Conservation (phyloP, 345 rosid species). For the Eucalyptus sp. region DNA sequence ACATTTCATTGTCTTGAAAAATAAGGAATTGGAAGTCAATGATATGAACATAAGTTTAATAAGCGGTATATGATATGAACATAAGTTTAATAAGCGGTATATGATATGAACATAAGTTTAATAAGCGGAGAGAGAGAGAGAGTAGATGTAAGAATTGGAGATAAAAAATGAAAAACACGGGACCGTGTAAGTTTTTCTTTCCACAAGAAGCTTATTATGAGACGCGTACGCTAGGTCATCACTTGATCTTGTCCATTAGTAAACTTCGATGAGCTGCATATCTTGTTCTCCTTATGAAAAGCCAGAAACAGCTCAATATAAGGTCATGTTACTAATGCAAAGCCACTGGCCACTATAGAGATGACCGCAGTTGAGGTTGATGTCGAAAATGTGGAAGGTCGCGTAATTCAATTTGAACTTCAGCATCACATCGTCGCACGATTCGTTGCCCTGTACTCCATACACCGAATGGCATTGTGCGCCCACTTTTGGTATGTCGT, state of each 20-base stretch:
- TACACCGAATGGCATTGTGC: background rate
- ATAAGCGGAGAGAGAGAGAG: background rate
- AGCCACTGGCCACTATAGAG: background rate
- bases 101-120: too few relatives aligned
- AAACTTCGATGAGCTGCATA: background rate
- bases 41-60: too few relatives aligned
- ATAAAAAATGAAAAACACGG: background rate
- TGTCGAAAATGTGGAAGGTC: background rate
- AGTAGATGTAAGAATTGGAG: background rate
- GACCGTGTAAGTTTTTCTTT: background rate
- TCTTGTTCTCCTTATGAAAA: background rate
- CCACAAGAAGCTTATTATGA: background rate
- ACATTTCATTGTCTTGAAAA: background rate
- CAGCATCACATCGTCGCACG: background rate
- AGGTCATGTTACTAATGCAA: background rate
- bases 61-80: too few relatives aligned
- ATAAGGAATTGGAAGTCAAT: background rate
- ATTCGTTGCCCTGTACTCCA: background rate
- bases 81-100: background rate
- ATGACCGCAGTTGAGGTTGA: background rate
- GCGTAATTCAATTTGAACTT: background rate
- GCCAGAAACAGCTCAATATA: background rate
- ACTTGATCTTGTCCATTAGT: background rate
- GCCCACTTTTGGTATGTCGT: background rate
- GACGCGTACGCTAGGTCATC: background rate